Evolutionary conservation across 768 basidiomycete species (phyloP), one percentile per base, ranked within the genome.

Genomic region (Kwoniella bestiolae): DNA sequence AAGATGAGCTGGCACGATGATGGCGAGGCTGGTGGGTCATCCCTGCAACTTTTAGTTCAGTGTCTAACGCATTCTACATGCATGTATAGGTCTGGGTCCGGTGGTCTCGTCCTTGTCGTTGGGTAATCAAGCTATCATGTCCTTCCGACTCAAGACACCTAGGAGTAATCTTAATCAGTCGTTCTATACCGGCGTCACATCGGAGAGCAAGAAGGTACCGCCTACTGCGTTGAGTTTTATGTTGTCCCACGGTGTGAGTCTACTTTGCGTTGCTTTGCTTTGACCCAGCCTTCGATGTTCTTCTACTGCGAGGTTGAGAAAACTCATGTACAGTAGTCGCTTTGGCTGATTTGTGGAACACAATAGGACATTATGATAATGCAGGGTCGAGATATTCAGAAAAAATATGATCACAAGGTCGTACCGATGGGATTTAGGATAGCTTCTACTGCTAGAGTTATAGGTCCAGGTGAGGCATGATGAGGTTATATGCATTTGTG

Each of bases 1-100:
- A 71, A 72, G 67, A 76, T 79, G 75, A 65, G 50, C 21, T 80
- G 70, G 63, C 80, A 81, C 57, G 77, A 80, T 63, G 80, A 81
- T 53, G 80, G 80, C 32, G 80, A 81, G 52, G 25, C 50, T 31
- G 79, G 74, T 76, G 23, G 56, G 70, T 66, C 23, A 57, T 4
- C 41, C 21, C 9, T 12, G 14, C 25, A n/a, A n/a, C n/a, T n/a
- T n/a, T n/a, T n/a, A n/a, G n/a, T n/a, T n/a, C n/a, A n/a, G n/a
- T n/a, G n/a, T n/a, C n/a, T n/a, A n/a, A n/a, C n/a, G 28, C n/a
- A 16, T 56, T 28, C 25, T 25, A 16, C 60, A 41, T 63, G 34
- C n/a, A 12, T 52, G 35, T 1, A 29, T 58, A 76, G 75, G 79
- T 0, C 69, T 81, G 7, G 80, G 79, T 18, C 68, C 73, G 0